These are phyloP conservation scores for Pezizomycotina sp. DNA, from an alignment of 2,329 filamentous ascomycete genomes.

Conservation along the genomic window DNA sequence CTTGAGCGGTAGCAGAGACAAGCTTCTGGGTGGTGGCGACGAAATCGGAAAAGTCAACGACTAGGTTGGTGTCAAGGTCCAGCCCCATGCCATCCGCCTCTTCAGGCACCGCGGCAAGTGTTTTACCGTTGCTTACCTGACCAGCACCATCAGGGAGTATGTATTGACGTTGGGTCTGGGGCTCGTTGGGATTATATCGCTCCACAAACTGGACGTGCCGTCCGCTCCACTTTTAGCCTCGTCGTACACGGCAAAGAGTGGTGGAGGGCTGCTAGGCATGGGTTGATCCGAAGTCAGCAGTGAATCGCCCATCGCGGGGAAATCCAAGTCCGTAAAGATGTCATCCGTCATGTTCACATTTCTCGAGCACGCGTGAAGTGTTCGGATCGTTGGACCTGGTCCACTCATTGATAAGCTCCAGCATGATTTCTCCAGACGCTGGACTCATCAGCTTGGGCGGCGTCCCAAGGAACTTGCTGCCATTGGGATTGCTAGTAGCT, in stretches of 20 bases:
- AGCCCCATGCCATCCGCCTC: conserved; percentile 11
- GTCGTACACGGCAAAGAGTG: conserved; percentile 28
- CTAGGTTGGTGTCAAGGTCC: conserved; percentile 14
- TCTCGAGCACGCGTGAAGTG: conserved; percentile 40
- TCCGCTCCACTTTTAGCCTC: conserved; percentile 21
- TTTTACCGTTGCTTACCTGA: conserved; percentile 1
- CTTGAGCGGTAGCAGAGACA: conserved; percentile 4
- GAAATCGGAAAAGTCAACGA: conserved; percentile 18
- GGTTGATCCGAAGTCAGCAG: conserved; percentile 32
- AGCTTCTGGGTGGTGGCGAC: conserved; percentile 11
- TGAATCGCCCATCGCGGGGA: conserved; percentile 28
- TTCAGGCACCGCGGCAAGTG: conserved; percentile 1
- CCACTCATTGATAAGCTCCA: conserved; percentile 14
- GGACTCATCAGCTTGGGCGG: conserved; percentile 6
- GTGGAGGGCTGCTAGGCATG: conserved; percentile 34
- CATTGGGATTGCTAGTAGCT: no score
- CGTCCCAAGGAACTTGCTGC: no score
- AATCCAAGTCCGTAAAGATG: conserved; percentile 18
- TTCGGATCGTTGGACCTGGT: conserved; percentile 28
- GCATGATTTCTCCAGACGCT: conserved; percentile 18
- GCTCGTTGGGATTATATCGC: conserved; percentile 15
- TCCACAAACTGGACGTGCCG: conserved; percentile 16
- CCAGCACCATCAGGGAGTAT: conserved; percentile 9
- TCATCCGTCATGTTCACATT: conserved; percentile 9
- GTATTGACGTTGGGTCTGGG: conserved; percentile 10